phyloP scores from a whole-genome alignment of 2,329 filamentous ascomycete species.

The Colletotrichum shisoi region DNA sequence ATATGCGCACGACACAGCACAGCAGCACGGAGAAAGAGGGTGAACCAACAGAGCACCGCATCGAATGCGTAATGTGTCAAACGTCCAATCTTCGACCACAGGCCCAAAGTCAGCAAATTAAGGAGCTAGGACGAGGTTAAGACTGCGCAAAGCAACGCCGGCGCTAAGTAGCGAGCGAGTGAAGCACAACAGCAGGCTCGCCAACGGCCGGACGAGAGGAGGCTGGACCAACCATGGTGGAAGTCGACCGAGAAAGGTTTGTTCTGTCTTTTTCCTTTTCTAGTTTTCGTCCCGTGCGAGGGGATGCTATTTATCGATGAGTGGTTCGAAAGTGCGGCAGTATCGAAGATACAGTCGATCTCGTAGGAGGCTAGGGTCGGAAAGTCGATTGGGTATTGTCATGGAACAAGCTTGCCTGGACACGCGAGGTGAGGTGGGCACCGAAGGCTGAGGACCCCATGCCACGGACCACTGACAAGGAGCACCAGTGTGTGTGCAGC shows the following conservation, averaged over 20 bases:
- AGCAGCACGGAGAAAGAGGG: neutral
- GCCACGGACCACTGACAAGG: conserved; percentile 6
- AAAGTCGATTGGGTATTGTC: conserved; percentile 26
- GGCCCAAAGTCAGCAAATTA: conserved; percentile 73
- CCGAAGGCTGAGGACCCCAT: conserved; percentile 16
- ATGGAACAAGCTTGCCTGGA: conserved; percentile 26
- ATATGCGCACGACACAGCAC: neutral
- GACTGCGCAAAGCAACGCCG: conserved; percentile 46
- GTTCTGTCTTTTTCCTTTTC: conserved; percentile 12
- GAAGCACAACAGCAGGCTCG: conserved; percentile 27
- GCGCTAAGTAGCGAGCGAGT: conserved; percentile 27
- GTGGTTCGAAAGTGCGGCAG: conserved; percentile 6
- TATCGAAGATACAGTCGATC: conserved; percentile 26
- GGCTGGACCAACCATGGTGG: conserved; percentile 36
- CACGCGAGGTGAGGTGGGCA: conserved; percentile 21
- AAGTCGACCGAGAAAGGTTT: conserved; percentile 5
- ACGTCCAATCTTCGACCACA: conserved; percentile 84
- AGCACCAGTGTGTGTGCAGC: conserved; percentile 10
- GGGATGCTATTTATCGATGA: neutral
- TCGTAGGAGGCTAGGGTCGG: conserved; percentile 12
- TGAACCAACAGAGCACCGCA: conserved; percentile 82
- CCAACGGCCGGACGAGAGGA: conserved; percentile 21
- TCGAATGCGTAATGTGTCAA: conserved; percentile 96
- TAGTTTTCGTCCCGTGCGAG: neutral
- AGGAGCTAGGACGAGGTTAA: conserved; percentile 64